Evolutionary conservation across 768 basidiomycete species (phyloP).

Genomic region (Galerina sulciceps): DNA sequence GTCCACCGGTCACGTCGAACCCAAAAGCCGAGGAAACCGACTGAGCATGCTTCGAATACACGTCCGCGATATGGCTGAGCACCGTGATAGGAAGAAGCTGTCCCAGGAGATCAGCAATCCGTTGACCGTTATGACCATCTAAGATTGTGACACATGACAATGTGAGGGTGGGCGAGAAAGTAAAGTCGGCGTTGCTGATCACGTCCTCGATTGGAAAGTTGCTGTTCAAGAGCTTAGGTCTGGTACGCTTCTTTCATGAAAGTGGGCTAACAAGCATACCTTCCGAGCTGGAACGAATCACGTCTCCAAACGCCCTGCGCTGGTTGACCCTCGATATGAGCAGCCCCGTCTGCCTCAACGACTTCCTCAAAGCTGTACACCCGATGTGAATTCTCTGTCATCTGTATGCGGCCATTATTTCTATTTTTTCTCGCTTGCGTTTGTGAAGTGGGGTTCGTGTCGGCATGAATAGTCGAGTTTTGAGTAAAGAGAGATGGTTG

Average conservation of each 20-base stretch:
- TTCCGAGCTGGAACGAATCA: neutral
- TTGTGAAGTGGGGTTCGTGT: too few species aligned
- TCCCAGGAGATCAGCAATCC: slow-evolving; percentile 36
- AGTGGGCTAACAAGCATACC: neutral
- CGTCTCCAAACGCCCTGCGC: neutral
- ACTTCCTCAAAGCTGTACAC: neutral
- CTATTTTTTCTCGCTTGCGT: too few species aligned
- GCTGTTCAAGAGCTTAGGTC: neutral
- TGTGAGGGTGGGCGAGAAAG: slow-evolving; percentile 21
- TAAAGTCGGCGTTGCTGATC: neutral
- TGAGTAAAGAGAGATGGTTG: too few species aligned
- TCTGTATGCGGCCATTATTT: too few species aligned
- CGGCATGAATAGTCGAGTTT: too few species aligned
- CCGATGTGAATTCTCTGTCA: too few species aligned
- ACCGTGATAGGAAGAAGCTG: slow-evolving; percentile 33
- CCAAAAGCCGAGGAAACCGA: slow-evolving; percentile 7
- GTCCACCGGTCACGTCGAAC: slow-evolving; percentile 9
- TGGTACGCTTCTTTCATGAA: too few species aligned
- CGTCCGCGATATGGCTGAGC: slow-evolving; percentile 25
- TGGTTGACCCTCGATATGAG: neutral
- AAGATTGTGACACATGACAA: slow-evolving; percentile 31
- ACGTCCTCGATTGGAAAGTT: slow-evolving; percentile 20
- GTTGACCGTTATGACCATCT: slow-evolving; percentile 36
- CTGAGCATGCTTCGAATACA: slow-evolving; percentile 21
- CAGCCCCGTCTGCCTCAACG: neutral